These are phyloP conservation scores for Pseudogymnoascus pannorum DNA, from an alignment of 2,329 filamentous ascomycete species.

Conservation along the genomic window DNA sequence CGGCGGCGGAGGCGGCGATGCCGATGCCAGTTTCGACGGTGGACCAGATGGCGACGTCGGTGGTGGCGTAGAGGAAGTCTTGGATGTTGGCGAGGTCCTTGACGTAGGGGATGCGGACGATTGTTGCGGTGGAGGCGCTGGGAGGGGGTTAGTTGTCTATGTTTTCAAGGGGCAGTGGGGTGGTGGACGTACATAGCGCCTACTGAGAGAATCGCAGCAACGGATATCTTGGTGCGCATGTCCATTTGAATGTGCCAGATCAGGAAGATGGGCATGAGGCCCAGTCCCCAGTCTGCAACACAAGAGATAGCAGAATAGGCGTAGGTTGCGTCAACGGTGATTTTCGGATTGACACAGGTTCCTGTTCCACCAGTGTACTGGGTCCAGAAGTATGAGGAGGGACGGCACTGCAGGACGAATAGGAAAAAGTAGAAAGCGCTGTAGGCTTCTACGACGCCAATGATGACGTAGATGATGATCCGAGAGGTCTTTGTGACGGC, in stretches of 20 bases:
- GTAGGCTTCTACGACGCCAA: constrained; percentile 29
- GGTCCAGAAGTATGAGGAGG: constrained; percentile 34
- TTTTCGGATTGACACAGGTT: constrained; percentile 26
- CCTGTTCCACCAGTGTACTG: constrained; percentile 29
- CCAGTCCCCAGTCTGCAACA: constrained; percentile 35
- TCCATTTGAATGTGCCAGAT: constrained; percentile 37
- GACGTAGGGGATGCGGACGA: constrained; percentile 38
- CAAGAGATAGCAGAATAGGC: constrained; percentile 35
- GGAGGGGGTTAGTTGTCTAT: constrained; percentile 7
- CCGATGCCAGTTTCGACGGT: constrained; percentile 37
- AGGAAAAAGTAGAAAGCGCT: constrained; percentile 32
- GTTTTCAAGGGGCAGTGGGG: background rate
- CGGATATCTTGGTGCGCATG: constrained; percentile 31
- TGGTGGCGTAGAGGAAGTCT: constrained; percentile 36
- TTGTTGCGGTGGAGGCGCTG: constrained; percentile 35
- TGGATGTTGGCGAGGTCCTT: constrained; percentile 29
- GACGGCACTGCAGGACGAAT: constrained; percentile 33
- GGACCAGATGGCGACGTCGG: constrained; percentile 38
- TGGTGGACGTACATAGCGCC: constrained; percentile 32
- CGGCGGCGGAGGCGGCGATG: constrained; percentile 33
- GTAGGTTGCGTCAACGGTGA: constrained; percentile 31
- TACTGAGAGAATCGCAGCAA: constrained; percentile 26
- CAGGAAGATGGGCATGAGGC: constrained; percentile 34
- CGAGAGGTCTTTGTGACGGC: constrained; percentile 27
- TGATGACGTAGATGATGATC: constrained; percentile 29